Percentiles rank a stretch among this genome's conserved stretches.
These are phyloP conservation scores for Anthracocystis panici-leucophaei DNA, from an alignment of 1,284 basidiomycete genomes.

Conservation along the genomic window DNA sequence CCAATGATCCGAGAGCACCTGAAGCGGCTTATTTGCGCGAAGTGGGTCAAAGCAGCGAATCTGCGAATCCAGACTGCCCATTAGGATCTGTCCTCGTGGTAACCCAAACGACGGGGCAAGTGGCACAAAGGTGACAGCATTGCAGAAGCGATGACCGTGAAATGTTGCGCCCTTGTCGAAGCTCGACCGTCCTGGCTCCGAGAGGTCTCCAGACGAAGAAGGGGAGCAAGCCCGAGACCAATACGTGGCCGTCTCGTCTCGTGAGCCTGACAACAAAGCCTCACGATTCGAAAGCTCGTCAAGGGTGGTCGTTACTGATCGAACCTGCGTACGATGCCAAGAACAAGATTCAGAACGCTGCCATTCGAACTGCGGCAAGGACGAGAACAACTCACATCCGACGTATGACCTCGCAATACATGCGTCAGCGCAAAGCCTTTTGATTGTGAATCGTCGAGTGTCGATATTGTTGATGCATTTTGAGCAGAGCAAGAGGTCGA, in stretches of 20 bases:
- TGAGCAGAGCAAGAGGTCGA: neutral
- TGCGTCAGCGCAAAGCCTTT: slow-evolving; percentile 29
- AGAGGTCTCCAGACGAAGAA: neutral
- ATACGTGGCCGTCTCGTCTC: slow-evolving; percentile 30
- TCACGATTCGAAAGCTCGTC: slow-evolving; percentile 33
- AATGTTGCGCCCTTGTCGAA: slow-evolving; percentile 27
- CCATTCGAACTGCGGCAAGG: neutral
- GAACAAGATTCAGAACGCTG: neutral
- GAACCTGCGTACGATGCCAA: slow-evolving; percentile 13
- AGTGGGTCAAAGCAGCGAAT: slow-evolving; percentile 53
- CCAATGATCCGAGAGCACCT: slow-evolving; percentile 49
- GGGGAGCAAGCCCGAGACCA: slow-evolving; percentile 29
- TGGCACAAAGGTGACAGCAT: slow-evolving; percentile 32
- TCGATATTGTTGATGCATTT: too few relatives aligned
- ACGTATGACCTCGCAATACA: slow-evolving; percentile 31
- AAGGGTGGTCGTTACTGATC: slow-evolving; percentile 22
- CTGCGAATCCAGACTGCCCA: slow-evolving; percentile 47
- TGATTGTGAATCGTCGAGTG: neutral
- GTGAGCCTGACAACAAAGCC: slow-evolving; percentile 42
- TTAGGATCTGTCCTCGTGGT: slow-evolving; percentile 33
- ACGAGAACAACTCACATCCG: slow-evolving; percentile 26
- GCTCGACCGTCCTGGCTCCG: neutral
- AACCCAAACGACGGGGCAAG: slow-evolving; percentile 5
- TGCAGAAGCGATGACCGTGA: slow-evolving; percentile 32
- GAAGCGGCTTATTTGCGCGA: slow-evolving; percentile 28